phyloP scores from a whole-genome alignment of 1,284 basidiomycete species.

The Paramarasmius palmivorus region DNA sequence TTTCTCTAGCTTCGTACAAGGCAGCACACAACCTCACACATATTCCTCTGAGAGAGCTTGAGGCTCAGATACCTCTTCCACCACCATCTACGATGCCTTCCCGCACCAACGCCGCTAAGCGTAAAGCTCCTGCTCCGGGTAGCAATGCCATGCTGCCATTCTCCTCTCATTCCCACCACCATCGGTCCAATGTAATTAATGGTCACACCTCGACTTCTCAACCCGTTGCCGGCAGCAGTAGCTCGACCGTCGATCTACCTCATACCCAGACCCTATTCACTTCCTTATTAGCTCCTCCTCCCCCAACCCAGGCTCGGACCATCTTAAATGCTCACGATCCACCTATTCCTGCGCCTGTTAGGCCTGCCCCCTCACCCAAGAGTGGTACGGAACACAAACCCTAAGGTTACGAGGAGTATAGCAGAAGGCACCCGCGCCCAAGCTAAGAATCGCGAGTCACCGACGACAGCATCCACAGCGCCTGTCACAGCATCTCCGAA shows the following conservation, averaged over 20 bases:
- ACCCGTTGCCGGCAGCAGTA: conserved; percentile 4
- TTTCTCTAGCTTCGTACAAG: conserved; percentile 81
- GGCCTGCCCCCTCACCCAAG: conserved; percentile 42
- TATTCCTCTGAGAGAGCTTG: conserved; percentile 65
- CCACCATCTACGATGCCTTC: conserved; percentile 37
- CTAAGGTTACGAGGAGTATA: conserved; percentile 37
- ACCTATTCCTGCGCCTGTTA: conserved; percentile 56
- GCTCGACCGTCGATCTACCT: conserved; percentile 15
- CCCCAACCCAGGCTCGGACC: conserved; percentile 69
- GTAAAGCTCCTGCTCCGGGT: conserved; percentile 52
- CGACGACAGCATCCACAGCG: background rate
- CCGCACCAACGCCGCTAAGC: conserved; percentile 58
- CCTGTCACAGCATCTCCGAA: background rate
- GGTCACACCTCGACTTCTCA: conserved; percentile 11
- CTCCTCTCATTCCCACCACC: conserved; percentile 40
- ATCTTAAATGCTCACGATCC: conserved; percentile 72
- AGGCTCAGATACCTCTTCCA: conserved; percentile 51
- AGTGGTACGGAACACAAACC: conserved; percentile 25
- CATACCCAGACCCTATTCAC: conserved; percentile 62
- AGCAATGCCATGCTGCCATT: conserved; percentile 47
- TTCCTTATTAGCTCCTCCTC: conserved; percentile 73
- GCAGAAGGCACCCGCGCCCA: conserved; percentile 47
- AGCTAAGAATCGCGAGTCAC: conserved; percentile 22
- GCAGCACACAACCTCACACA: conserved; percentile 69
- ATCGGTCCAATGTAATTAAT: conserved; percentile 39